Conservation (phyloP, 768 basidiomycete species). For the Myochromella boudieri region DNA sequence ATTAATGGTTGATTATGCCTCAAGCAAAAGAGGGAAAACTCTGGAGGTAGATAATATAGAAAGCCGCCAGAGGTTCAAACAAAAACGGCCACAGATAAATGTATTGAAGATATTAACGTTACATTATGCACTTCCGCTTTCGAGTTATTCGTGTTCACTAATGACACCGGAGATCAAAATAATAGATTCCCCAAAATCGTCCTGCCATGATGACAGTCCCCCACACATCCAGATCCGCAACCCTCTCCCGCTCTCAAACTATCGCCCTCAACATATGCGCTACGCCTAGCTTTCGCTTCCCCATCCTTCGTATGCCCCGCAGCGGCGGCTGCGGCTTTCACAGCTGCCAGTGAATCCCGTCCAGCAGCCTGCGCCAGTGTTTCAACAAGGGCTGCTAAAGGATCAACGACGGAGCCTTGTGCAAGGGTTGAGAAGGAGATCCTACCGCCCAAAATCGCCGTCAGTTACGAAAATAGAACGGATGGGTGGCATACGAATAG, state of each 20-base stretch:
- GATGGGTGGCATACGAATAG: conserved; percentile 67
- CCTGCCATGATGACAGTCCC: no score
- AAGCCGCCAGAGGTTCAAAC: no score
- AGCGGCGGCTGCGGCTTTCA: conserved; percentile 58
- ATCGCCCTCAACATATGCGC: conserved; percentile 79
- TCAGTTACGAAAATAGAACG: not conserved
- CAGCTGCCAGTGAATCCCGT: conserved; percentile 48
- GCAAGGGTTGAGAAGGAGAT: conserved; percentile 91
- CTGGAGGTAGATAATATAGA: no score
- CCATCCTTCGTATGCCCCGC: conserved; percentile 74
- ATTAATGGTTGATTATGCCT: no score
- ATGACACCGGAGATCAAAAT: no score
- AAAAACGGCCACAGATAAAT: no score
- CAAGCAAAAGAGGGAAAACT: no score
- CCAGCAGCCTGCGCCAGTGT: conserved; percentile 30
- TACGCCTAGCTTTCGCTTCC: conserved; percentile 84
- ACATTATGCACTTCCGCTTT: no score
- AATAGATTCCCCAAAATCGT: conserved; percentile 61
- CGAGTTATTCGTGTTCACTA: no score
- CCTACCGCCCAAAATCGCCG: conserved; percentile 35
- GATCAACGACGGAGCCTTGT: conserved; percentile 88
- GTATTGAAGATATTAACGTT: no score
- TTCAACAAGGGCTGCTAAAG: conserved; percentile 74
- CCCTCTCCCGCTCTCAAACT: conserved; percentile 57
- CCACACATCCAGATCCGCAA: conserved; percentile 92